These are phyloP conservation scores for Talaromyces sp. DNA, from an alignment of 2,329 filamentous ascomycete genomes.

Conservation along the genomic window DNA sequence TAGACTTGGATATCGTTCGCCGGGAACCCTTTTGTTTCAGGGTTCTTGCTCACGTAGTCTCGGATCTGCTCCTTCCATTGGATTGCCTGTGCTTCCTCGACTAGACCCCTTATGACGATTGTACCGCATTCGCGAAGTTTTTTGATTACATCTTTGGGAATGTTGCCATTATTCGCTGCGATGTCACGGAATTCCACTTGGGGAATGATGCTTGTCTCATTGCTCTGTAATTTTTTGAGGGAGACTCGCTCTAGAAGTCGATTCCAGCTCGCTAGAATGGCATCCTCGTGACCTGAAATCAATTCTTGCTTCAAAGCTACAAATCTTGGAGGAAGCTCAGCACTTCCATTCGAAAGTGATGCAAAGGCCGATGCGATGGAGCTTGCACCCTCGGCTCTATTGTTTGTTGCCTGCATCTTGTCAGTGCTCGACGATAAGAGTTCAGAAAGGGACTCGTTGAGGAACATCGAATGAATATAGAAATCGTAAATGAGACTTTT, in stretches of 20 bases:
- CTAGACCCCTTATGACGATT: conserved; percentile 22
- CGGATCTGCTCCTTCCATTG: conserved; percentile 18
- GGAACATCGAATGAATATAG: neutral
- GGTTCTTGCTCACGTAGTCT: conserved; percentile 34
- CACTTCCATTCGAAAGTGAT: conserved; percentile 5
- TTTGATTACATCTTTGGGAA: conserved; percentile 16
- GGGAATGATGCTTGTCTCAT: conserved; percentile 29
- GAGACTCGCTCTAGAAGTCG: conserved; percentile 9
- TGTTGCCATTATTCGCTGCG: neutral
- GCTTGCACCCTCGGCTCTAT: conserved; percentile 10
- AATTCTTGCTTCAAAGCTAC: neutral
- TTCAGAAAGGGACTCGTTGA: neutral
- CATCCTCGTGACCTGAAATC: neutral
- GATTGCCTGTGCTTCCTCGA: conserved; percentile 18
- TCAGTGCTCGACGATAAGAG: neutral
- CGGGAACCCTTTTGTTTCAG: conserved; percentile 38
- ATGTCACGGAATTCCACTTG: conserved; percentile 31
- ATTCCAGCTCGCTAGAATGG: conserved; percentile 10
- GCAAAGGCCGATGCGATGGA: conserved; percentile 15
- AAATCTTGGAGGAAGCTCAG: conserved; percentile 2
- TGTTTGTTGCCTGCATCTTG: conserved; percentile 9
- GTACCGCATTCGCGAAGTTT: conserved; percentile 21
- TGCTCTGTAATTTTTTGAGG: neutral
- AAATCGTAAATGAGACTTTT: neutral
- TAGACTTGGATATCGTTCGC: conserved; percentile 39